These are phyloP conservation scores for Pythium rishiriense DNA, from an alignment of 352 stramenopile species.

Conservation along the genomic window DNA sequence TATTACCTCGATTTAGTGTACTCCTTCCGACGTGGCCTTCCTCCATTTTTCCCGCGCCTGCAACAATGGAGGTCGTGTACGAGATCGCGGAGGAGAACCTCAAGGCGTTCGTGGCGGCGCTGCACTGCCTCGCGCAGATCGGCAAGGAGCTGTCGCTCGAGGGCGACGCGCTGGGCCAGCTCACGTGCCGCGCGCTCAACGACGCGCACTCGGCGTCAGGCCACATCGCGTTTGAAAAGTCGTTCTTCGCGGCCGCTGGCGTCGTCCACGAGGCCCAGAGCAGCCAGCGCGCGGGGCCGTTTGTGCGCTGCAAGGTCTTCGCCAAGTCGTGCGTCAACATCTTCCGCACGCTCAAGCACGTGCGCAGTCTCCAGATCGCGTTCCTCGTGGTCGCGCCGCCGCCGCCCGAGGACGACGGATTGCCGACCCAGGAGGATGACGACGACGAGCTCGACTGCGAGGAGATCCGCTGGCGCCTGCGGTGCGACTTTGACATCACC, in stretches of 20 bases:
- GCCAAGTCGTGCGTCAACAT: slow-evolving; percentile 78
- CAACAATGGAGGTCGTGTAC: slow-evolving; percentile 64
- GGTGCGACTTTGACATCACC: slow-evolving; percentile 85
- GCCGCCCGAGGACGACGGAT: slow-evolving; percentile 24
- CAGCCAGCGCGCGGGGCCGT: slow-evolving; percentile 28
- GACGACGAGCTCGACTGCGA: slow-evolving; percentile 65
- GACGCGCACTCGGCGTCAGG: slow-evolving; percentile 81
- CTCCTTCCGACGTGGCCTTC: not conserved
- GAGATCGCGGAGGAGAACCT: slow-evolving; percentile 78
- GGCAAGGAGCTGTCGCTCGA: slow-evolving; percentile 82
- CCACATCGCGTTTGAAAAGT: slow-evolving; percentile 56
- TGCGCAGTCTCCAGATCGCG: slow-evolving; percentile 68
- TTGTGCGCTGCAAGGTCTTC: slow-evolving; percentile 78
- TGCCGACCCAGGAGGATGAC: slow-evolving; percentile 15
- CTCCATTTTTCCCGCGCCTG: not conserved
- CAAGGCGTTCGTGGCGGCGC: slow-evolving; percentile 72
- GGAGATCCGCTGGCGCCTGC: slow-evolving; percentile 65
- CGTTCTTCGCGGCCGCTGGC: slow-evolving; percentile 58
- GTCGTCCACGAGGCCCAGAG: slow-evolving; percentile 8
- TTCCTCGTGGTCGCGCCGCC: slow-evolving; percentile 48
- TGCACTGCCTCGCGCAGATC: slow-evolving; percentile 77
- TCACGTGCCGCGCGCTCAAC: slow-evolving; percentile 78
- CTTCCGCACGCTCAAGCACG: slow-evolving; percentile 83
- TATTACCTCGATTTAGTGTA: slow-evolving; percentile 2
- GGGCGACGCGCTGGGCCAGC: slow-evolving; percentile 43